Conservation (phyloP, 352 stramenopile species). For the Phytophthora boehmeriae region DNA sequence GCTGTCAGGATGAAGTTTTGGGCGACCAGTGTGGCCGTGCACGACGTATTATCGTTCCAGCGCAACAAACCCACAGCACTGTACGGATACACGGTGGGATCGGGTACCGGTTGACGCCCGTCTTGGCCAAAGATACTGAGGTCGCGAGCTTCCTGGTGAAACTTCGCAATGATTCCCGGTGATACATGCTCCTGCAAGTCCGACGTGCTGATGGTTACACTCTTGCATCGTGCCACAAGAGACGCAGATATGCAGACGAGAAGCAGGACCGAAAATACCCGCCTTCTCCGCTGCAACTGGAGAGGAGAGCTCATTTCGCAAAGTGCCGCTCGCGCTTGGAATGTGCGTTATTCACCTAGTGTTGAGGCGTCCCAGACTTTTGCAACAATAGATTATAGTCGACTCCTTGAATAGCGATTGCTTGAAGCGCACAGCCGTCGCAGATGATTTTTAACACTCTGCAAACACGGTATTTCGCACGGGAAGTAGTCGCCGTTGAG, state of each 20-base stretch:
- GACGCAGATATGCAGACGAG: constrained; percentile 11
- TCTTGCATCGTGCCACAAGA: not conserved
- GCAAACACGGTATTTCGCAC: no score
- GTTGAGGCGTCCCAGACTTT: constrained; percentile 15
- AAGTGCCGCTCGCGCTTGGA: constrained; percentile 10
- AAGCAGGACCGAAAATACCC: constrained; percentile 6
- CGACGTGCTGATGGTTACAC: constrained; percentile 4
- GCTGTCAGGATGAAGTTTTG: constrained; percentile 54
- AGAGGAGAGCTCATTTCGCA: constrained; percentile 8
- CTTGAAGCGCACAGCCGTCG: no score
- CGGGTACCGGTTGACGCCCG: constrained; percentile 39
- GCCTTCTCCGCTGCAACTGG: constrained; percentile 10
- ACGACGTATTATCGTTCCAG: constrained; percentile 51
- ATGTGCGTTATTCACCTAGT: constrained; percentile 18
- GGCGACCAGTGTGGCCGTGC: constrained; percentile 62
- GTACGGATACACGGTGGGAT: constrained; percentile 53
- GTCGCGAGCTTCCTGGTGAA: constrained; percentile 20
- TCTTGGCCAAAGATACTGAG: constrained; percentile 59
- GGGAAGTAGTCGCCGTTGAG: no score
- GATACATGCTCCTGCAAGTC: constrained; percentile 10
- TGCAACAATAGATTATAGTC: constrained; percentile 24
- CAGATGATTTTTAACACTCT: no score
- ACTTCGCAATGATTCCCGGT: not conserved
- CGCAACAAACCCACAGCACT: constrained; percentile 54
- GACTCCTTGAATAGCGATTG: constrained; percentile 27